Base-by-base conservation (phyloP, 2,329 filamentous ascomycete genomes). In the Dendryphion nanum region DNA sequence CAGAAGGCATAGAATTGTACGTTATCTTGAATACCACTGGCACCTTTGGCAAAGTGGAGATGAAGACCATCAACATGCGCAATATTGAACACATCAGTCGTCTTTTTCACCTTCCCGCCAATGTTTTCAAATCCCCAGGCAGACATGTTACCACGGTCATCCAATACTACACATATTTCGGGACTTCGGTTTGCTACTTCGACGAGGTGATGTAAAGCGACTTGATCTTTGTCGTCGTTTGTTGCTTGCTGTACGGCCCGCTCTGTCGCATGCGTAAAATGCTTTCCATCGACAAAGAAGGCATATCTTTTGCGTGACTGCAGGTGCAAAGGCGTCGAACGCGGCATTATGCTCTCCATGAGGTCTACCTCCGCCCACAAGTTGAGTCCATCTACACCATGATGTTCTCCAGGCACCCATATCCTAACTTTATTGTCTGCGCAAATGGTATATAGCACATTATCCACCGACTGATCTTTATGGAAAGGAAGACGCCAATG, bases 111-210 rank as follows among this genome's bases (percentile, higher is more conserved):
- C 56, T 83, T 88, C 52, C 79, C 82, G 23, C 85, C 84, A 15
- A 95, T 78, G 56, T 91, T 90, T 62, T 97, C 90, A 39, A 98
- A 69, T 1, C 89, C 91, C 87, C 91, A 96, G 0, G 88, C 89
- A 28, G 87, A 89, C 85, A 97, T 88, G 48, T 83, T 82, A 1
- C 91, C 91, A 33, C 77, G 73, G n/a, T 83, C 82, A 64, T 97
- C 89, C 33, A 95, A 73, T 6, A 91, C 82, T 17, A 97, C 76
- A 50, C 89, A 93, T 3, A 98, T 80, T 60, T 98, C 93, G 0
- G 90, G 88, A 39, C 78, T 86, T 36, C 84, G 83, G 45, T 91
- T 93, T 7, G 89, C 88, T 50, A 96, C 78, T 50, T 89, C 85
- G 30, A 95, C 85, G 4, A 97, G 72, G 58, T 95, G 88, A 51